phyloP scores from a whole-genome alignment of 2,329 filamentous ascomycete species.

The Alternaria ventricosa region DNA sequence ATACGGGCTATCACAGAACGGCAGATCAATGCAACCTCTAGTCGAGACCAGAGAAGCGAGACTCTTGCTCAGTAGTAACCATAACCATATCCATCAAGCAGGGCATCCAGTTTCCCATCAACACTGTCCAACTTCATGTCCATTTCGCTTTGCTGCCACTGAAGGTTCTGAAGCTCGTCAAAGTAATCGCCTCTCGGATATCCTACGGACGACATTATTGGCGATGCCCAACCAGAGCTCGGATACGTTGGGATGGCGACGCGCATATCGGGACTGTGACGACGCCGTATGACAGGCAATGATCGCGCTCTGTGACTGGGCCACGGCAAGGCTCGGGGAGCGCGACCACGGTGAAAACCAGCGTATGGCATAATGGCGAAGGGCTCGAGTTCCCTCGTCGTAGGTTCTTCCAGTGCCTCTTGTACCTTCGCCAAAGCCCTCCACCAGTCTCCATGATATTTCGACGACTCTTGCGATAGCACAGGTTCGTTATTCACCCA shows the following conservation, averaged over 20 bases:
- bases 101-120: not conserved
- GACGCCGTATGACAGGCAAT: not conserved
- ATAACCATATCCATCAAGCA: not conserved
- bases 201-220: not conserved
- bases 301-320: not conserved
- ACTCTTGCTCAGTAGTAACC: not conserved
- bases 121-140: not conserved
- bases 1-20: not conserved
- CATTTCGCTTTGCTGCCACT: constrained; percentile 1
- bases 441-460: not conserved
- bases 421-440: not conserved
- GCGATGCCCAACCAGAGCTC: not conserved
- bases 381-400: not conserved
- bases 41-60: not conserved
- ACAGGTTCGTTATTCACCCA: not conserved
- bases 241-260: not conserved
- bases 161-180: not conserved
- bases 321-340: not conserved
- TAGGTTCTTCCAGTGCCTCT: not conserved
- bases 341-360: not conserved
- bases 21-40: not conserved
- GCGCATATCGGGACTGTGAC: not conserved
- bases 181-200: not conserved
- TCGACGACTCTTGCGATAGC: not conserved
- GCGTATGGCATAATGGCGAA: not conserved